phyloP scores from a whole-genome alignment of 352 stramenopile species.

The Phytopythium montanum region DNA sequence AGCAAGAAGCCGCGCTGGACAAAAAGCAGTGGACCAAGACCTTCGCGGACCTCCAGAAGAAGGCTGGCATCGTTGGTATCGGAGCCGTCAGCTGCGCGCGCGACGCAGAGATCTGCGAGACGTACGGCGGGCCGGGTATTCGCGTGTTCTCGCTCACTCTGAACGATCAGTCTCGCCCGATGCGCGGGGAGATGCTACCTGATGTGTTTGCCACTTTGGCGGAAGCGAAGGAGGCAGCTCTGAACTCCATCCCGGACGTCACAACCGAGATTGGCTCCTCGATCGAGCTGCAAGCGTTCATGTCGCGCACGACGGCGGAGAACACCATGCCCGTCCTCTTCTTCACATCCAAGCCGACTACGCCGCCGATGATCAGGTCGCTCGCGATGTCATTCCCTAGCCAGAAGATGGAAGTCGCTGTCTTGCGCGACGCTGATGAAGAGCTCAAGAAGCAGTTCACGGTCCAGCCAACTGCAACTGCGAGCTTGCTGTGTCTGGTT shows the following conservation, averaged over 20 bases:
- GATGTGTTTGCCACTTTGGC: conserved; percentile 43
- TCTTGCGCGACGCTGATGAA: conserved; percentile 48
- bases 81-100: conserved; percentile 50
- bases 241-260: conserved; percentile 45
- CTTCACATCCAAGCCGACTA: conserved; percentile 52
- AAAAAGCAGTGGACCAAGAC: conserved; percentile 46
- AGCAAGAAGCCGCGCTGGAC: conserved; percentile 24
- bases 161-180: conserved; percentile 20
- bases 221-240: conserved; percentile 38
- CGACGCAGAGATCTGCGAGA: conserved; percentile 41
- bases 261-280: conserved; percentile 39
- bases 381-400: conserved; percentile 56
- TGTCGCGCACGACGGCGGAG: conserved; percentile 26
- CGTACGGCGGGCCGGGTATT: conserved; percentile 42
- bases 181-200: conserved; percentile 31
- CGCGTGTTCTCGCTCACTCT: conserved; percentile 48
- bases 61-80: conserved; percentile 52
- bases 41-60: conserved; percentile 48
- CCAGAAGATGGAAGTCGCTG: conserved; percentile 44
- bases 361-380: conserved; percentile 52
- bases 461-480: conserved; percentile 25
- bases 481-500: conserved; percentile 50
- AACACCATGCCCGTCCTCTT: conserved; percentile 55
- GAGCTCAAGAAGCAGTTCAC: conserved; percentile 66
- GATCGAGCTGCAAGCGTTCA: conserved; percentile 56